Evolutionary conservation across 305 asterid species (phyloP).

Genomic region (Fraxinus nigra): DNA sequence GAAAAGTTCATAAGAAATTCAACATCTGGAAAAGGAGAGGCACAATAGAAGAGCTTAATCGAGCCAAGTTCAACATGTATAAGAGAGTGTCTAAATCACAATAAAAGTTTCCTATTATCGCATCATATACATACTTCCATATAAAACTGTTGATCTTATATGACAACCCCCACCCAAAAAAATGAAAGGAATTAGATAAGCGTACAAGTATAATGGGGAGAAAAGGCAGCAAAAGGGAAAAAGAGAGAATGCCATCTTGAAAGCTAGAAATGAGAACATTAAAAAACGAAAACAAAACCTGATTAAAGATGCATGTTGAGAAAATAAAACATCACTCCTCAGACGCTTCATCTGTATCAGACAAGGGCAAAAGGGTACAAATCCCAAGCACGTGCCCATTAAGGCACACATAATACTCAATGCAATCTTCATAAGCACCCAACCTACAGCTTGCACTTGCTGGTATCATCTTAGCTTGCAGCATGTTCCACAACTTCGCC

Average conservation of each 20-base stretch:
- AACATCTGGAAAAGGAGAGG: not conserved
- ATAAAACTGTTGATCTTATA: not conserved
- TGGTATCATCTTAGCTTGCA: conserved; percentile 80
- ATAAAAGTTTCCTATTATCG: not conserved
- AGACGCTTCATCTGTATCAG: conserved; percentile 82
- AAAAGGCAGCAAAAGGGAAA: not conserved
- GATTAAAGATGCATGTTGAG: conserved; percentile 26
- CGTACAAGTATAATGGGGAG: not conserved
- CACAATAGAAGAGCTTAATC: not conserved
- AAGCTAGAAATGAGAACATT: not conserved
- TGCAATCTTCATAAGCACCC: conserved; percentile 92
- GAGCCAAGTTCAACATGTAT: not conserved
- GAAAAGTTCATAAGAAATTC: not conserved
- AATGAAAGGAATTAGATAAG: not conserved
- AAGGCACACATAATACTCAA: conserved; percentile 88
- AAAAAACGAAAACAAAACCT: not conserved
- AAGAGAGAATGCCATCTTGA: not conserved
- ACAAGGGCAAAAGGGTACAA: conserved; percentile 85
- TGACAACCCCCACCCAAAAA: not conserved
- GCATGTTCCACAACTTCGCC: conserved; percentile 94
- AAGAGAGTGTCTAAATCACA: not conserved
- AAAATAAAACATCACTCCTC: conserved; percentile 47
- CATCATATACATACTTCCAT: not conserved
- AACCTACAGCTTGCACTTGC: conserved; percentile 88
- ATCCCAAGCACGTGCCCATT: conserved; percentile 89